These are phyloP conservation scores for Parastagonospora nodorum DNA, from an alignment of 2,329 filamentous ascomycete genomes.

Conservation along the genomic window DNA sequence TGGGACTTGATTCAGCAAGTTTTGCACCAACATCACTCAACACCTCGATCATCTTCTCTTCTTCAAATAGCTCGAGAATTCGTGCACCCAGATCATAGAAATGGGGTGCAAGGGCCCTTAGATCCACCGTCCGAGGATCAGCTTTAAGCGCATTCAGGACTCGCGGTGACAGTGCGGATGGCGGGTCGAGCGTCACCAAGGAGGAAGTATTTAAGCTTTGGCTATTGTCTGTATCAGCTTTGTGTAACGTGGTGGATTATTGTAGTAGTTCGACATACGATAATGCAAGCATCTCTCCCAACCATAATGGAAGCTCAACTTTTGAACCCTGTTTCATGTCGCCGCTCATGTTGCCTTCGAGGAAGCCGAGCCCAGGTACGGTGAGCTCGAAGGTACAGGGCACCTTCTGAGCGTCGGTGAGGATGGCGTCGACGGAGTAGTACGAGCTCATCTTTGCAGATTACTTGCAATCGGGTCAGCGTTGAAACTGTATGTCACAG, in stretches of 20 bases:
- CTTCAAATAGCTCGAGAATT: constrained; percentile 89
- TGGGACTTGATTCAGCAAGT: too few relatives aligned
- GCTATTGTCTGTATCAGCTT: constrained; percentile 5
- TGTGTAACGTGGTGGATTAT: not conserved
- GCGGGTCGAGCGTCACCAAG: constrained; percentile 76
- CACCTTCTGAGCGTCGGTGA: constrained; percentile 92
- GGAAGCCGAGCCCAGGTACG: constrained; percentile 82
- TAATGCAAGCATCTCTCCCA: constrained; percentile 89
- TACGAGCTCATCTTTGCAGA: constrained; percentile 62
- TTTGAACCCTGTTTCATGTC: constrained; percentile 80
- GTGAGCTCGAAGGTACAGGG: constrained; percentile 94
- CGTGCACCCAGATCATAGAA: constrained; percentile 86
- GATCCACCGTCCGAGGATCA: constrained; percentile 81
- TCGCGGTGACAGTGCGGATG: constrained; percentile 73
- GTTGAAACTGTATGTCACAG: too few relatives aligned
- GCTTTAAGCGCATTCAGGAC: constrained; percentile 91
- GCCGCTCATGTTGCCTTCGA: constrained; percentile 78
- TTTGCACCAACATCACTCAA: constrained; percentile 48
- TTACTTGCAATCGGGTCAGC: not conserved
- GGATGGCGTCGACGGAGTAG: constrained; percentile 83
- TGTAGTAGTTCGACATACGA: constrained; percentile 48
- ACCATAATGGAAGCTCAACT: constrained; percentile 87
- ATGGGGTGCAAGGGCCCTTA: constrained; percentile 81
- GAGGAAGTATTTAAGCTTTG: constrained; percentile 44
- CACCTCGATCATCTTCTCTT: constrained; percentile 75